These are phyloP conservation scores for Oryza meyeriana DNA, from an alignment of 176 grass and related monocot genomes.

Conservation along the genomic window DNA sequence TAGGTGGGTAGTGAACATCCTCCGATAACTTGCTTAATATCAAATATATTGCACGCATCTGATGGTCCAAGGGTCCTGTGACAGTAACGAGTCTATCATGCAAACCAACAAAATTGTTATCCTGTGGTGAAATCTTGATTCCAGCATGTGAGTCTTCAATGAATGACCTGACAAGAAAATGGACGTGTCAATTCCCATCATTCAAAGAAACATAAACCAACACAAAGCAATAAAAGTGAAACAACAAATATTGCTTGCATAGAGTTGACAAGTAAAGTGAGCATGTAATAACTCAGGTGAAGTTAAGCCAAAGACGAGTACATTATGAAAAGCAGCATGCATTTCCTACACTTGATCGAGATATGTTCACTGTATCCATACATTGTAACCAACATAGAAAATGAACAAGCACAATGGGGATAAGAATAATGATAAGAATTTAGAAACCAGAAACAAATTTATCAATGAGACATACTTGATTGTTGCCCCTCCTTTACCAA, in stretches of 20 bases:
- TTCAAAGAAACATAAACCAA: conserved; percentile 2
- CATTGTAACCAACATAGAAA: not conserved
- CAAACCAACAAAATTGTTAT: conserved; percentile 84
- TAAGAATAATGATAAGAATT: not conserved
- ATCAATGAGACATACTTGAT: conserved; percentile 68
- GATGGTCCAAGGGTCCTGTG: conserved; percentile 77
- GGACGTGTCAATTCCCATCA: not conserved
- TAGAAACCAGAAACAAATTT: conserved; percentile 13
- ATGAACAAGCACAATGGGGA: not conserved
- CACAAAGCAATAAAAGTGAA: not conserved
- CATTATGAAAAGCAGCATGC: not conserved
- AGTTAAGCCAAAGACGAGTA: not conserved
- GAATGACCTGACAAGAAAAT: conserved; percentile 57
- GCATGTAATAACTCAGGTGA: not conserved
- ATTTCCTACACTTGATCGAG: not conserved
- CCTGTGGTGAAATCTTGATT: conserved; percentile 97
- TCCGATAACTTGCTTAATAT: conserved; percentile 87
- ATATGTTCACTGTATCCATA: not conserved
- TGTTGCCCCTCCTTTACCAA: conserved; percentile 96
- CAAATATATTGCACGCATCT: conserved; percentile 82
- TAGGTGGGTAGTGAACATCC: conserved; percentile 89
- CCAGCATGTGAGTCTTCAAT: conserved; percentile 94
- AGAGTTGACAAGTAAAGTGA: not conserved
- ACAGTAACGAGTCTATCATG: conserved; percentile 96
- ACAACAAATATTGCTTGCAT: not conserved